phyloP scores from a whole-genome alignment of 2,329 filamentous ascomycete genomes.

The Cladosporium phlei region DNA sequence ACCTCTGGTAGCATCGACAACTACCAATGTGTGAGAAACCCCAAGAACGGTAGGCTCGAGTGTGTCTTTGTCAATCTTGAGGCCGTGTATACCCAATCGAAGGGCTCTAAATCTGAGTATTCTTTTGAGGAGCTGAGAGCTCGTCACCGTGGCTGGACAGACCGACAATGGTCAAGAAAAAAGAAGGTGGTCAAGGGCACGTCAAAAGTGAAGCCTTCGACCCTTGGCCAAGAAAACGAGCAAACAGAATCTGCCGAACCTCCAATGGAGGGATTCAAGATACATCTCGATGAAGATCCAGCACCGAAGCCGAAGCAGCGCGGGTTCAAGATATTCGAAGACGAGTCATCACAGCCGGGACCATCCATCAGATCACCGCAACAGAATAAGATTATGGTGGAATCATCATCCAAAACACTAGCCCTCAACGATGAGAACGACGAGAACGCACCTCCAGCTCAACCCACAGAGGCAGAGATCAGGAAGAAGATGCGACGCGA shows the following conservation, averaged over 20 bases:
- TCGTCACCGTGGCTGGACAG: slow-evolving; percentile 62
- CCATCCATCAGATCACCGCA: slow-evolving; percentile 9
- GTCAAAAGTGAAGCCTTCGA: no score
- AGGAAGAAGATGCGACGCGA: slow-evolving; percentile 45
- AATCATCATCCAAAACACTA: slow-evolving; percentile 28
- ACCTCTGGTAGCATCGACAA: slow-evolving; percentile 35
- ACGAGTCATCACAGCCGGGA: slow-evolving; percentile 19
- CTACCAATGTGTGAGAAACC: slow-evolving; percentile 78
- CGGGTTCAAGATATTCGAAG: slow-evolving; percentile 33
- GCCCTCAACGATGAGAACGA: slow-evolving; percentile 42
- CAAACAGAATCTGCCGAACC: neutral
- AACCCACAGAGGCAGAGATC: slow-evolving; percentile 34
- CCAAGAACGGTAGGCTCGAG: slow-evolving; percentile 76
- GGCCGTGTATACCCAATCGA: slow-evolving; percentile 73
- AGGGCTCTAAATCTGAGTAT: slow-evolving; percentile 64
- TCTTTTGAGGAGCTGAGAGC: slow-evolving; percentile 93
- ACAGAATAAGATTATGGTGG: slow-evolving; percentile 22
- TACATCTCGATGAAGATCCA: slow-evolving; percentile 18
- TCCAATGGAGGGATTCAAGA: slow-evolving; percentile 18
- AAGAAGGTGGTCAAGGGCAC: no score
- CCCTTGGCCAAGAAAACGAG: neutral
- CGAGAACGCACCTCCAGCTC: slow-evolving; percentile 42
- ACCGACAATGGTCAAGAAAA: slow-evolving; percentile 48
- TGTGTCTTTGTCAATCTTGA: slow-evolving; percentile 83
- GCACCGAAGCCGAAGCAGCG: slow-evolving; percentile 23